Evolutionary conservation across 2,329 filamentous ascomycete genomes (phyloP).

Genomic region (Pseudogymnoascus sp.): DNA sequence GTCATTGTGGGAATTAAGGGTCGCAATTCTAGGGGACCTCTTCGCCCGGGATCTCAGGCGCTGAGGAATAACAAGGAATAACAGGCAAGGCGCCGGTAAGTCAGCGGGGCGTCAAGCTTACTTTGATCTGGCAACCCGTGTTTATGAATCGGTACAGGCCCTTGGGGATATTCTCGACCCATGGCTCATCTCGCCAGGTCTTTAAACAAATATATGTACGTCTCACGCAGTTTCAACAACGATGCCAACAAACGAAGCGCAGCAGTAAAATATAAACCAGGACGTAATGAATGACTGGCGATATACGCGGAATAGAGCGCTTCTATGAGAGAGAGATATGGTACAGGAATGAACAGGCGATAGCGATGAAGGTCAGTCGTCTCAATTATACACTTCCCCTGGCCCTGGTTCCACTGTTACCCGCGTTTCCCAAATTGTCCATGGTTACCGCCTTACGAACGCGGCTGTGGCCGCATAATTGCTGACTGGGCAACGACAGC

Average conservation of each 20-base stretch:
- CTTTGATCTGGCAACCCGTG: constrained; percentile 1
- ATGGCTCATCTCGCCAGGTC: constrained; percentile 3
- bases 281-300: not conserved
- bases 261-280: not conserved
- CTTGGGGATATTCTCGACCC: constrained; percentile 1
- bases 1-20: constrained; percentile 6
- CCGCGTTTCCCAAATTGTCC: constrained; percentile 6
- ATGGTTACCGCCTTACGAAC: constrained; percentile 1
- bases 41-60: not conserved
- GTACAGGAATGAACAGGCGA: not conserved
- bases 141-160: constrained; percentile 6
- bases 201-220: constrained; percentile 1
- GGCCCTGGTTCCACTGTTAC: constrained; percentile 7
- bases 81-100: not conserved
- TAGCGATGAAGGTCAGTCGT: not conserved
- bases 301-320: not conserved
- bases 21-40: constrained; percentile 5
- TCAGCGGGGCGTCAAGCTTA: not conserved
- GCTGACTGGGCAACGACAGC: constrained; percentile 4
- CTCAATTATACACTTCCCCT: constrained; percentile 5
- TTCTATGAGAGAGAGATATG: constrained; percentile 3
- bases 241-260: constrained; percentile 1
- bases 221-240: constrained; percentile 3
- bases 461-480: not conserved
- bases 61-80: not conserved